Conservation (phyloP, 768 basidiomycete species). For the Cystofilobasidium ferigula region DNA sequence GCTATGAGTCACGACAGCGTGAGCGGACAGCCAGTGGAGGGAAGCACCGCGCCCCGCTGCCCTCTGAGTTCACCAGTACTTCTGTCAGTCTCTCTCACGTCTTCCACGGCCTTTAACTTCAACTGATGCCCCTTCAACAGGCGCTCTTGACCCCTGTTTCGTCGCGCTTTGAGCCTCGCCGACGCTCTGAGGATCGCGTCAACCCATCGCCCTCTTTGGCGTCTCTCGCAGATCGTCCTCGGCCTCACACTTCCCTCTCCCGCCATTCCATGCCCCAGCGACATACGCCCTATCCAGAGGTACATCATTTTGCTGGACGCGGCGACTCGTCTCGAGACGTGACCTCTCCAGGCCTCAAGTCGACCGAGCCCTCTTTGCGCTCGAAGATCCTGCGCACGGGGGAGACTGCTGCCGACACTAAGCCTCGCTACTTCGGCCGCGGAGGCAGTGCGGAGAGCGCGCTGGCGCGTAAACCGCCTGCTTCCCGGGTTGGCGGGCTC, state of each 20-base stretch:
- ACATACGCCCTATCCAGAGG: too few relatives aligned
- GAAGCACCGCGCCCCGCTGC: neutral
- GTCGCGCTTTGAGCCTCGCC: too few relatives aligned
- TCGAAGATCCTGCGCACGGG: neutral
- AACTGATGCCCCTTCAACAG: too few relatives aligned
- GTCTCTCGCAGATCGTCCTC: neutral
- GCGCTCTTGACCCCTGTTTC: too few relatives aligned
- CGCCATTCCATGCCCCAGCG: too few relatives aligned
- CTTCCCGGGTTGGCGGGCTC: neutral
- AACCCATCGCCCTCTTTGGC: too few relatives aligned
- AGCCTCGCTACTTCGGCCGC: neutral
- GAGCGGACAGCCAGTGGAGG: neutral
- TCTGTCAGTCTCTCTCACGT: neutral
- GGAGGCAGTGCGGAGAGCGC: slow-evolving; percentile 7
- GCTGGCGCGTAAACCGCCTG: neutral
- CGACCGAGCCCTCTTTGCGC: neutral
- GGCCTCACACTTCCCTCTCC: neutral
- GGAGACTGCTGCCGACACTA: neutral
- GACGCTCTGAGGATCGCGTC: too few relatives aligned
- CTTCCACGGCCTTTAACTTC: neutral
- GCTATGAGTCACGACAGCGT: neutral
- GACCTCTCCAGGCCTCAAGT: neutral
- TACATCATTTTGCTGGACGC: too few relatives aligned
- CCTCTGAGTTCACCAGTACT: neutral
- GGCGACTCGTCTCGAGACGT: too few relatives aligned